Evolutionary conservation across 352 stramenopile species (phyloP).

Genomic region (Elongisporangium undulatum): DNA sequence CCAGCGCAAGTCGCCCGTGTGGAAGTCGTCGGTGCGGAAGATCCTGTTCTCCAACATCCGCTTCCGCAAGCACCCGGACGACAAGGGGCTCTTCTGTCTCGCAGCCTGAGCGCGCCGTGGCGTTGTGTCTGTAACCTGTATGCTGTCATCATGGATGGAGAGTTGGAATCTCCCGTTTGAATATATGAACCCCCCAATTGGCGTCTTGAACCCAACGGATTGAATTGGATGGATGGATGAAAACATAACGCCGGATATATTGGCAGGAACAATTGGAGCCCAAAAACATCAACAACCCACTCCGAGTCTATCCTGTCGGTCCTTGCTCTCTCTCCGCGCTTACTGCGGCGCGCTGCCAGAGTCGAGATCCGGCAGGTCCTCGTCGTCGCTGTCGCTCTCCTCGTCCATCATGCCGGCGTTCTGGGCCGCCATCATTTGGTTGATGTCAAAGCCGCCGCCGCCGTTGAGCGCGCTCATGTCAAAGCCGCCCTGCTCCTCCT

Average conservation of each 20-base stretch:
- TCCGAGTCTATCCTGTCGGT: background rate
- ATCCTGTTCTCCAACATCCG: conserved; percentile 87
- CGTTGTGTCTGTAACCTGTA: background rate
- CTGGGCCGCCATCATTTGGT: conserved; percentile 91
- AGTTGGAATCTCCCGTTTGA: background rate
- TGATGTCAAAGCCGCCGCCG: conserved; percentile 93
- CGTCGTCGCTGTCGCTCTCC: conserved; percentile 69
- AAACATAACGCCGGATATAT: background rate
- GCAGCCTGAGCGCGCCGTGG: conserved; percentile 31
- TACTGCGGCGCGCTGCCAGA: conserved; percentile 23
- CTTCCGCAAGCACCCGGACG: conserved; percentile 69
- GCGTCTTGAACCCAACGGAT: no score
- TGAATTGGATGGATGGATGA: background rate
- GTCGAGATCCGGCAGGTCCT: conserved; percentile 84
- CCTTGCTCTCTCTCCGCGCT: background rate
- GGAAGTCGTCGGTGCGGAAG: conserved; percentile 88
- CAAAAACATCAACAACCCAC: background rate
- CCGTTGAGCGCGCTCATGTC: conserved; percentile 85
- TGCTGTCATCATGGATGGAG: background rate
- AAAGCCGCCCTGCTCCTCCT: conserved; percentile 85
- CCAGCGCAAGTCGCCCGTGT: conserved; percentile 83
- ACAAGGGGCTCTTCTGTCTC: conserved; percentile 74
- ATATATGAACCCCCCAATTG: background rate
- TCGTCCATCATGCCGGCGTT: conserved; percentile 74
- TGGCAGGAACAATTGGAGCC: background rate